Conservation (phyloP, 2,329 filamentous ascomycete species). For the Trichoderma brevicompactum region DNA sequence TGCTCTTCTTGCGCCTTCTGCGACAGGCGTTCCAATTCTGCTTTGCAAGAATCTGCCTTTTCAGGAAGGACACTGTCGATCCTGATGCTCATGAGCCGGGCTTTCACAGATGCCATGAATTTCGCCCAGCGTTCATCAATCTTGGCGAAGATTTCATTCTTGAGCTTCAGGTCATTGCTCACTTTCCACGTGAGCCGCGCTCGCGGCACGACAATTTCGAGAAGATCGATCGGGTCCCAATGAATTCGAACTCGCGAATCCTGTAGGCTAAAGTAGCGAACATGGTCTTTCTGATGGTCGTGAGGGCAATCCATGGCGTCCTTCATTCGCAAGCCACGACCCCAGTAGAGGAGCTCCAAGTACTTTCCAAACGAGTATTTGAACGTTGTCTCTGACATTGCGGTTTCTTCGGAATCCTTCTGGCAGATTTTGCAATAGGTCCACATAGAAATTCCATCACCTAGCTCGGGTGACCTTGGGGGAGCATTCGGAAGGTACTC, state of each 20-base stretch:
- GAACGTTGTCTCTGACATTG: conserved; percentile 94
- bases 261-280: conserved; percentile 88
- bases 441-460: conserved; percentile 88
- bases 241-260: conserved; percentile 87
- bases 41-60: conserved; percentile 79
- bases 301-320: conserved; percentile 78
- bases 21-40: conserved; percentile 77
- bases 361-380: conserved; percentile 99
- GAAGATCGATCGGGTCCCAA: conserved; percentile 87
- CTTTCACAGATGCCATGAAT: conserved; percentile 87
- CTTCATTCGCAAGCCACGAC: conserved; percentile 75
- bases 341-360: conserved; percentile 97
- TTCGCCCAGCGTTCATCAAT: conserved; percentile 81
- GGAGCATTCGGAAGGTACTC: conserved; percentile 59
- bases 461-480: conserved; percentile 48
- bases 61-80: conserved; percentile 89
- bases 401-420: conserved; percentile 84
- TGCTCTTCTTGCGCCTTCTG: conserved; percentile 87
- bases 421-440: conserved; percentile 92
- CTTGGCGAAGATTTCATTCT: conserved; percentile 86
- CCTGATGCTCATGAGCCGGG: conserved; percentile 83
- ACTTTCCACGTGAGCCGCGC: conserved; percentile 97
- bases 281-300: conserved; percentile 88
- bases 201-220: conserved; percentile 92
- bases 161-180: conserved; percentile 86